Conservation (phyloP, 2,329 filamentous ascomycete species). For the Rhinocladiella mackenziei region DNA sequence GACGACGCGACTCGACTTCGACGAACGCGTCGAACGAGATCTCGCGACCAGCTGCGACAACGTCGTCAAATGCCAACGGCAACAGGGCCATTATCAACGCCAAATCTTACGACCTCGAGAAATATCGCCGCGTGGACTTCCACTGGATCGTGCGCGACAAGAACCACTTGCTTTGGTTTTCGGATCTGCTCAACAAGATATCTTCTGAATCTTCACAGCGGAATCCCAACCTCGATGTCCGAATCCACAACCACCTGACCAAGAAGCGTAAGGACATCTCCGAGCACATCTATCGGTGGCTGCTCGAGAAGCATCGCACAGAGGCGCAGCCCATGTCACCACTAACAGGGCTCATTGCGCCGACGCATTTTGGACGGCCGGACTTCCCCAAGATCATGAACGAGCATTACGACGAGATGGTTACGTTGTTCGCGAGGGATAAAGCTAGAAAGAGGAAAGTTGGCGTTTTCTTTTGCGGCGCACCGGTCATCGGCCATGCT, state of each 20-base stretch:
- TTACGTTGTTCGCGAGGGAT: slow-evolving; percentile 31
- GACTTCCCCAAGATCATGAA: slow-evolving; percentile 53
- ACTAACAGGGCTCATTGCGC: slow-evolving; percentile 42
- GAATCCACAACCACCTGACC: slow-evolving; percentile 56
- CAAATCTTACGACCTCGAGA: slow-evolving; percentile 7
- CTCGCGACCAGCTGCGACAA: too few species aligned
- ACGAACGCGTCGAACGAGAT: too few species aligned
- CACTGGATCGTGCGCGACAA: slow-evolving; percentile 59
- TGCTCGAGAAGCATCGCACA: slow-evolving; percentile 56
- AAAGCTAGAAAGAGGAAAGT: slow-evolving; percentile 39
- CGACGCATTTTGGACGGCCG: slow-evolving; percentile 53
- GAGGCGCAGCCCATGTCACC: slow-evolving; percentile 47
- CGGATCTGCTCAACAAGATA: slow-evolving; percentile 41
- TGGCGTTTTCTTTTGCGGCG: slow-evolving; percentile 56
- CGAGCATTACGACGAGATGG: slow-evolving; percentile 53
- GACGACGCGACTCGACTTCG: slow-evolving; percentile 13
- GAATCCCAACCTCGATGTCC: slow-evolving; percentile 48
- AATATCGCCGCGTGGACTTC: slow-evolving; percentile 53
- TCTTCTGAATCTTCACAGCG: slow-evolving; percentile 35
- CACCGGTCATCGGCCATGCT: slow-evolving; percentile 53
- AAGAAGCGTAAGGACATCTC: slow-evolving; percentile 52
- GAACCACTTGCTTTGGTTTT: slow-evolving; percentile 56
- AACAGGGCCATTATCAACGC: not conserved
- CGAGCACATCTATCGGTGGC: slow-evolving; percentile 54
- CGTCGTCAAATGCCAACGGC: too few species aligned